A percentile compares a stretch with the other conserved stretches of the same genome.
Conservation (phyloP, 2,329 filamentous ascomycete genomes). For the Fusarium hostae region DNA sequence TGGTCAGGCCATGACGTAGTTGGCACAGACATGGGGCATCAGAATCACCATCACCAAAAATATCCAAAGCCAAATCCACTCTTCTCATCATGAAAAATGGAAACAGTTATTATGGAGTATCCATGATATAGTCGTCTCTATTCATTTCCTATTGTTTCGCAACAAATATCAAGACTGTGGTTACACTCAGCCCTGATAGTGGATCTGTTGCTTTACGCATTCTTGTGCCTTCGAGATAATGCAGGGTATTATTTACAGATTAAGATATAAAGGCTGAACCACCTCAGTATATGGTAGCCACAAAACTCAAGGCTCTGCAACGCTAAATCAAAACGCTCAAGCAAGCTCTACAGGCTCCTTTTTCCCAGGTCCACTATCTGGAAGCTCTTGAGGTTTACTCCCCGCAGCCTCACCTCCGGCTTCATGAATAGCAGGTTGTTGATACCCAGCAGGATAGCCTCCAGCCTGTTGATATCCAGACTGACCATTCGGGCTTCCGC, state of each 20-base stretch:
- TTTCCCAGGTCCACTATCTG: not conserved
- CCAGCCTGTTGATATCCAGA: not conserved
- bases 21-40: constrained; percentile 22
- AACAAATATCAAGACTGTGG: not conserved
- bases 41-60: not conserved
- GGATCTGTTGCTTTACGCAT: not conserved
- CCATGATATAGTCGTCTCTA: not conserved
- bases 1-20: constrained; percentile 32
- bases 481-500: not conserved
- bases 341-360: constrained; percentile 22
- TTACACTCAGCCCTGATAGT: constrained; percentile 14
- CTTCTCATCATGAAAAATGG: not conserved
- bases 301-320: not conserved
- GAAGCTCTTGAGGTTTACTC: constrained; percentile 23
- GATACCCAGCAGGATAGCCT: not conserved
- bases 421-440: constrained; percentile 12
- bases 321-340: not conserved
- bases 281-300: too few species aligned
- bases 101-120: constrained; percentile 1
- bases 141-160: not conserved
- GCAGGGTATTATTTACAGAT: not conserved
- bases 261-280: not conserved
- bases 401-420: constrained; percentile 10
- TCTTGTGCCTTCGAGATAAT: not conserved
- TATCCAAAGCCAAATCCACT: not conserved